Percentiles rank a stretch among this genome's conserved stretches.
Conservation (phyloP, 2,329 filamentous ascomycete species). For the Aspergillus luchuensis region DNA sequence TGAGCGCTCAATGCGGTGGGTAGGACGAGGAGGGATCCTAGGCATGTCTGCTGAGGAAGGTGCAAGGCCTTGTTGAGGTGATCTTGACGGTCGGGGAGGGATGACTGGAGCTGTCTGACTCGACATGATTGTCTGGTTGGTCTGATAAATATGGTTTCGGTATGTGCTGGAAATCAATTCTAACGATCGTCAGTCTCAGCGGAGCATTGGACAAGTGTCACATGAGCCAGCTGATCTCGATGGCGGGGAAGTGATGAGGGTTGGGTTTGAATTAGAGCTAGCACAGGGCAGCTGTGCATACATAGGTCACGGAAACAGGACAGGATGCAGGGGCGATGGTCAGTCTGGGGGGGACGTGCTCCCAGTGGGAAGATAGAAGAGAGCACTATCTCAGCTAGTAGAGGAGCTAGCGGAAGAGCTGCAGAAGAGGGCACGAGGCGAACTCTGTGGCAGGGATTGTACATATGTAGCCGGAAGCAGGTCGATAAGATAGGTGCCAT, state of each 20-base stretch:
- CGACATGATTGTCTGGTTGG: slow-evolving; percentile 33
- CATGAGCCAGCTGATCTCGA: neutral
- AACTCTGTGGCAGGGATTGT: neutral
- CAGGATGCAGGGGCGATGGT: neutral
- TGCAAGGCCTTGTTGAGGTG: slow-evolving; percentile 46
- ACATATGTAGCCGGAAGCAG: slow-evolving; percentile 6
- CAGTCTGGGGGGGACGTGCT: neutral
- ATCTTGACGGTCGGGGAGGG: slow-evolving; percentile 64
- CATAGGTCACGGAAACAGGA: slow-evolving; percentile 1
- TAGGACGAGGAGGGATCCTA: slow-evolving; percentile 76
- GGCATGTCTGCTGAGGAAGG: slow-evolving; percentile 58
- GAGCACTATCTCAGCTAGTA: neutral
- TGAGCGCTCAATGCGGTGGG: slow-evolving; percentile 69
- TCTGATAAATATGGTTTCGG: slow-evolving; percentile 10
- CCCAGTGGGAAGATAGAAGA: neutral
- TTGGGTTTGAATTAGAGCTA: slow-evolving; percentile 5
- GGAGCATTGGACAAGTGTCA: neutral
- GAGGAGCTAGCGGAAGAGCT: neutral
- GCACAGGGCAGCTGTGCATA: slow-evolving; percentile 11
- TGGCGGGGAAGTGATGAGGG: neutral
- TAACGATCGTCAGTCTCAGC: slow-evolving; percentile 3
- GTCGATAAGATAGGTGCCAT: slow-evolving; percentile 16
- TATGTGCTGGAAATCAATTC: slow-evolving; percentile 2
- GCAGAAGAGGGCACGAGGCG: neutral
- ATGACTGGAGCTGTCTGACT: slow-evolving; percentile 56